These are phyloP conservation scores for Fusarium sp. DNA, from an alignment of 2,329 filamentous ascomycete species.

Conservation along the genomic window DNA sequence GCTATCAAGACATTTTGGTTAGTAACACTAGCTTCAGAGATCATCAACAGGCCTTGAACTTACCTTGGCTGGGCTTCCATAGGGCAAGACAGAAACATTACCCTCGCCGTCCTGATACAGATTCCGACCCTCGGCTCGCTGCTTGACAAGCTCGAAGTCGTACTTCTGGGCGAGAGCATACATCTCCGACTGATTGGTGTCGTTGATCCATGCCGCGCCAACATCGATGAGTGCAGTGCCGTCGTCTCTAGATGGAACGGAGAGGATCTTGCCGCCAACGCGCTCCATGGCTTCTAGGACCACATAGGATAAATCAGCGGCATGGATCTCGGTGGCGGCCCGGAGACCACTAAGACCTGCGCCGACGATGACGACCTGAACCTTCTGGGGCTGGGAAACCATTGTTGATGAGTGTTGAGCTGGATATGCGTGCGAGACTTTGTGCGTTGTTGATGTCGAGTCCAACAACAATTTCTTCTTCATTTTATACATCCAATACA, in stretches of 20 bases:
- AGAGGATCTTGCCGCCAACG: slow-evolving; percentile 58
- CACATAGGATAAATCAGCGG: slow-evolving; percentile 50
- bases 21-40: too few species aligned
- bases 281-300: slow-evolving; percentile 60
- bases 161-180: slow-evolving; percentile 8
- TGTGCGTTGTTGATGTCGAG: neutral
- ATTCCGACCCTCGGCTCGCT: neutral
- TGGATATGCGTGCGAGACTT: neutral
- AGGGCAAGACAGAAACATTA: neutral
- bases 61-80: neutral
- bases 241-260: neutral
- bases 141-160: slow-evolving; percentile 3
- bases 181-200: slow-evolving; percentile 21
- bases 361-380: neutral
- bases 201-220: slow-evolving; percentile 33
- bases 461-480: neutral
- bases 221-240: neutral
- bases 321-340: slow-evolving; percentile 47
- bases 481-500: neutral
- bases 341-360: slow-evolving; percentile 48
- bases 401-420: neutral
- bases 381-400: neutral
- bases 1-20: neutral
- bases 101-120: neutral
- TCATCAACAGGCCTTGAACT: neutral